phyloP scores from a whole-genome alignment of 257 asterid species.

The Anisodus tanguticus region DNA sequence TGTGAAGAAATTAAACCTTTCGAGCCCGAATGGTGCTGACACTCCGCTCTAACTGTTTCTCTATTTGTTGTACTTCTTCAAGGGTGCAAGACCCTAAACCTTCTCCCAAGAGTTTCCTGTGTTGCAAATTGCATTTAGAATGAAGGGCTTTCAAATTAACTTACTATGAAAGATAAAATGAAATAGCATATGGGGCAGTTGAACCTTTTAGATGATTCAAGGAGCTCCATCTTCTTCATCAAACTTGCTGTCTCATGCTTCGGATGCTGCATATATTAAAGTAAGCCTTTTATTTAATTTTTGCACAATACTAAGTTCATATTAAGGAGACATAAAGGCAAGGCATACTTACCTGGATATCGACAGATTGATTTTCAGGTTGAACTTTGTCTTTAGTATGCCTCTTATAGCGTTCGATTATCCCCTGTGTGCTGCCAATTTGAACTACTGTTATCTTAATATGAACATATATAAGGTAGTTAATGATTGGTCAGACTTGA shows the following conservation, averaged over 20 bases:
- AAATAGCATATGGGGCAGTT: not conserved
- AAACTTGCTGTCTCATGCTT: slow-evolving; percentile 70
- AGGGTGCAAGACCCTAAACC: slow-evolving; percentile 61
- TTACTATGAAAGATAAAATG: not conserved
- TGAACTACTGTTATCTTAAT: not conserved
- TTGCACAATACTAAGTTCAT: not conserved
- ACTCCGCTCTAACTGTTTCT: slow-evolving; percentile 78
- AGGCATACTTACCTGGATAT: slow-evolving; percentile 58
- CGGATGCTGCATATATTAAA: slow-evolving; percentile 41
- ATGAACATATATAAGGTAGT: not conserved
- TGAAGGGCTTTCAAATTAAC: not conserved
- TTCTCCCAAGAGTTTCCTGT: slow-evolving; percentile 91
- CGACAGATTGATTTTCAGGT: slow-evolving; percentile 52
- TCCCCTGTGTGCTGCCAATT: slow-evolving; percentile 66
- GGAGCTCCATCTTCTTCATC: slow-evolving; percentile 81
- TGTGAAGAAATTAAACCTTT: slow-evolving; percentile 51
- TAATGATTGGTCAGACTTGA: too few relatives aligned
- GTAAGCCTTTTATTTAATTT: not conserved
- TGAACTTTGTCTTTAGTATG: slow-evolving; percentile 57
- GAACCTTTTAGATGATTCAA: slow-evolving; percentile 81
- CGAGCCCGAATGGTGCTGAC: slow-evolving; percentile 64
- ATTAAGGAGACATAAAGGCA: not conserved
- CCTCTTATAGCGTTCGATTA: slow-evolving; percentile 68
- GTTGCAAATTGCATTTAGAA: not conserved
- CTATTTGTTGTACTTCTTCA: slow-evolving; percentile 78